Percentiles rank a stretch among this genome's conserved stretches.
phyloP scores from a whole-genome alignment of 139 green algal species.

The Gonium pectorale region DNA sequence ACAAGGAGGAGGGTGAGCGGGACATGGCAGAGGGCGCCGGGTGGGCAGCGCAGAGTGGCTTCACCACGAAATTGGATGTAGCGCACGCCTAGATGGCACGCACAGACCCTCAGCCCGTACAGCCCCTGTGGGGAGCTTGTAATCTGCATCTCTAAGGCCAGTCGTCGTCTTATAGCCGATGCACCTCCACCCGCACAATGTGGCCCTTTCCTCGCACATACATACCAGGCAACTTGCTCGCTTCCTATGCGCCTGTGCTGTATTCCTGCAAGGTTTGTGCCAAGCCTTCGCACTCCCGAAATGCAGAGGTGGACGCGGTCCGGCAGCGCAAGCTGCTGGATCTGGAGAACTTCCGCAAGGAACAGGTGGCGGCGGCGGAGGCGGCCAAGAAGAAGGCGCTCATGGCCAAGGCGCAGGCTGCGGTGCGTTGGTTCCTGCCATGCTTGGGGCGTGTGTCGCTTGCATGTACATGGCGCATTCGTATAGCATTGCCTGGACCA shows the following conservation, averaged over 20 bases:
- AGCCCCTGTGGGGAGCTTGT: not conserved
- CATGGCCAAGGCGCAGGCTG: constrained; percentile 49
- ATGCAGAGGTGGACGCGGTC: constrained; percentile 57
- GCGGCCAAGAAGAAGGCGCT: constrained; percentile 49
- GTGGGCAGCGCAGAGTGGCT: not conserved
- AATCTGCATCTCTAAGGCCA: not conserved
- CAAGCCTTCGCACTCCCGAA: too few relatives aligned
- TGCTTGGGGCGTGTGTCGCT: too few relatives aligned
- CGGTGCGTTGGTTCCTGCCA: too few relatives aligned
- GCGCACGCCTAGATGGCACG: not conserved
- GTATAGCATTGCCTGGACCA: too few relatives aligned
- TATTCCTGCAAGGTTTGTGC: not conserved
- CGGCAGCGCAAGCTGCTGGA: constrained; percentile 52
- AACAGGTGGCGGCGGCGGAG: constrained; percentile 55
- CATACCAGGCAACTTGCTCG: not conserved
- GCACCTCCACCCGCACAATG: not conserved
- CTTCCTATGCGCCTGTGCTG: not conserved
- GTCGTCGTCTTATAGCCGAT: not conserved
- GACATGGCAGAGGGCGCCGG: not conserved
- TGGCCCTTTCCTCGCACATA: not conserved
- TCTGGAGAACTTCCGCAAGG: constrained; percentile 57
- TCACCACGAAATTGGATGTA: not conserved
- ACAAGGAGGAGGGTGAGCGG: constrained; percentile 58
- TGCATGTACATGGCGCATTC: too few relatives aligned
- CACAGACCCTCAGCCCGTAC: not conserved